These are phyloP conservation scores for Lotus japonicus DNA, from an alignment of 306 rosid species.

Conservation along the genomic window DNA sequence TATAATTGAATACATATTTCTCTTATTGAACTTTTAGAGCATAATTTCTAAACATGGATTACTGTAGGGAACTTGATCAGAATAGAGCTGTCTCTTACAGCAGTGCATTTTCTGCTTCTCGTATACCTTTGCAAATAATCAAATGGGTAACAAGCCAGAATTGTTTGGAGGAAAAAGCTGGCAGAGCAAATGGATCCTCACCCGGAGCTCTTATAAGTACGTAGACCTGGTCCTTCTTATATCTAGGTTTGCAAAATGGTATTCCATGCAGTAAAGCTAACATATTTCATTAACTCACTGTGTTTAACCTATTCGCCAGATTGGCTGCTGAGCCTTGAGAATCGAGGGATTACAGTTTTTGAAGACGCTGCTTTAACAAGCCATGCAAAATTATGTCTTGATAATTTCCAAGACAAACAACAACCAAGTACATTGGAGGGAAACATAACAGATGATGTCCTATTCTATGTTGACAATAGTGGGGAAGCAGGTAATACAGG, in stretches of 20 bases:
- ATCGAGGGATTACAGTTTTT: conserved; percentile 52
- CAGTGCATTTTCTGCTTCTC: conserved; percentile 57
- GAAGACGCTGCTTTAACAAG: conserved; percentile 37
- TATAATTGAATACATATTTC: not conserved
- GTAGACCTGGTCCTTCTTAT: conserved; percentile 11
- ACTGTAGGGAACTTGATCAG: conserved; percentile 58
- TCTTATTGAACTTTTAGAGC: not conserved
- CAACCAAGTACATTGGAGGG: conserved; percentile 25
- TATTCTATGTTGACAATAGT: conserved; percentile 48
- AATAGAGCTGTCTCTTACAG: conserved; percentile 49
- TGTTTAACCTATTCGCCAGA: conserved; percentile 35
- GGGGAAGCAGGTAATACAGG: conserved; percentile 29
- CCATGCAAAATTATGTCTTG: conserved; percentile 31
- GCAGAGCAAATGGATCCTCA: conserved; percentile 36
- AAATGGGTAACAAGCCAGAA: conserved; percentile 40
- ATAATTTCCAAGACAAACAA: conserved; percentile 20
- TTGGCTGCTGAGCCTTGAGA: conserved; percentile 65
- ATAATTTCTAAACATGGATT: conserved; percentile 15
- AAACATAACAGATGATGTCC: conserved; percentile 39
- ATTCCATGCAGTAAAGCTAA: not conserved
- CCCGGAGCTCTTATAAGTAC: conserved; percentile 55
- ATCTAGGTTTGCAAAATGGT: not conserved
- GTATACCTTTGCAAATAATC: conserved; percentile 39
- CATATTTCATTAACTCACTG: not conserved
- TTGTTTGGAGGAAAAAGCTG: conserved; percentile 34